Conservation (phyloP, 2,329 filamentous ascomycete species). For the Trichoderma atrobrunneum region DNA sequence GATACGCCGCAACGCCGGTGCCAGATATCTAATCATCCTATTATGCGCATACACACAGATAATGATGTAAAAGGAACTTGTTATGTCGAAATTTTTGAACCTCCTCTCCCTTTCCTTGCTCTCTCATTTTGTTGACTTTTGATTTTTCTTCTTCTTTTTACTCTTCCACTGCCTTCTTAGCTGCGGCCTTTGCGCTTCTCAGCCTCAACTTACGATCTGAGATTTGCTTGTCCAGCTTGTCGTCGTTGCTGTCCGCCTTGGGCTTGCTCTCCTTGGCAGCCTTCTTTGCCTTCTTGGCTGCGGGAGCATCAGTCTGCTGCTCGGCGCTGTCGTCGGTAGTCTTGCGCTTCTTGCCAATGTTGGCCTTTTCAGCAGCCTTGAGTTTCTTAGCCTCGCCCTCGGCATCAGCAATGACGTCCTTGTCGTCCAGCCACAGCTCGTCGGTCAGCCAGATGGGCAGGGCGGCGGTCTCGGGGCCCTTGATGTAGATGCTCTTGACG, state of each 20-base stretch:
- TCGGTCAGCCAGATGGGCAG: conserved; percentile 93
- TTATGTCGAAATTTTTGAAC: not conserved
- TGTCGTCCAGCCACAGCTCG: conserved; percentile 82
- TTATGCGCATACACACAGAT: conserved; percentile 17
- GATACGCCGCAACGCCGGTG: conserved; percentile 35
- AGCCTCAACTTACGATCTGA: conserved; percentile 56
- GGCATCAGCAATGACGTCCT: conserved; percentile 66
- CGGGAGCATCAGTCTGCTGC: conserved; percentile 44
- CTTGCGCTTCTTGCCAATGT: conserved; percentile 65
- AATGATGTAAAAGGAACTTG: conserved; percentile 9
- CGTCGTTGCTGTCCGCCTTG: conserved; percentile 47
- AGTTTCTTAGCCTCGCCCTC: conserved; percentile 47
- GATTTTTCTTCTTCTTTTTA: conserved; percentile 8
- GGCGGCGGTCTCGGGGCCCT: conserved; percentile 81
- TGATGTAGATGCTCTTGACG: conserved; percentile 81
- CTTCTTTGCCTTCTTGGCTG: conserved; percentile 37
- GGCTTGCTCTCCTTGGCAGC: conserved; percentile 32
- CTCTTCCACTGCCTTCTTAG: conserved; percentile 50
- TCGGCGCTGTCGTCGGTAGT: conserved; percentile 39
- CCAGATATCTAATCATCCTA: conserved; percentile 24
- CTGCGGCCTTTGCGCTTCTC: conserved; percentile 58
- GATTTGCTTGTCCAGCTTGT: conserved; percentile 57
- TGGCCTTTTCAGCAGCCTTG: conserved; percentile 46
- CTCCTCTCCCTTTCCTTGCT: not conserved
- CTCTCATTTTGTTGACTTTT: not conserved